phyloP scores from a whole-genome alignment of 495 filamentous ascomycete species.

The Penicillium nucicola region DNA sequence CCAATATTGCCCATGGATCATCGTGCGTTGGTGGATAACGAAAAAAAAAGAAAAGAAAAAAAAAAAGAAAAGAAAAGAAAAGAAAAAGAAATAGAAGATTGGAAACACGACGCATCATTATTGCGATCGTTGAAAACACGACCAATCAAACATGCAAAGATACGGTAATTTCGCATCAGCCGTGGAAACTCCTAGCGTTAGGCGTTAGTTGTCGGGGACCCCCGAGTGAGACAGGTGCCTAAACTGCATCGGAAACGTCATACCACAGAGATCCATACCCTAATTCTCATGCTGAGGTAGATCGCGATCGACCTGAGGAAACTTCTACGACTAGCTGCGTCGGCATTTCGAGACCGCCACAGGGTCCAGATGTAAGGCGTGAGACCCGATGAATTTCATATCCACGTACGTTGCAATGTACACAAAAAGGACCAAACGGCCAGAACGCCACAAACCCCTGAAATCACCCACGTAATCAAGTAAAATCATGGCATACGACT shows the following conservation, averaged over 20 bases:
- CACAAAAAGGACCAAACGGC: neutral
- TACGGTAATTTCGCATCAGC: neutral
- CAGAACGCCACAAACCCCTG: neutral
- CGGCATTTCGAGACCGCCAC: neutral
- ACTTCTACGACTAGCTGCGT: no score
- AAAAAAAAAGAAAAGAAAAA: no score
- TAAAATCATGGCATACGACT: neutral
- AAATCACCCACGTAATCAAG: neutral
- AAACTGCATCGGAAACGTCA: no score
- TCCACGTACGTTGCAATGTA: neutral
- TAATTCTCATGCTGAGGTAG: neutral
- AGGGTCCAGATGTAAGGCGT: neutral
- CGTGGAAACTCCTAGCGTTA: neutral
- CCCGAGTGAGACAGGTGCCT: neutral
- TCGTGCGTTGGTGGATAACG: neutral
- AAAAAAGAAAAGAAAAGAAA: no score
- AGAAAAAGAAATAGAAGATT: no score
- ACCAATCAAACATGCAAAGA: neutral
- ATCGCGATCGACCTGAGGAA: neutral
- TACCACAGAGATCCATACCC: no score
- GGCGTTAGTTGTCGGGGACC: neutral
- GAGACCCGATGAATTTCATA: neutral
- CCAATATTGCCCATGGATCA: neutral
- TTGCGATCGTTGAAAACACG: neutral
- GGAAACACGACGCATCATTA: neutral